These are phyloP conservation scores for Arachis stenosperma DNA, from an alignment of 306 rosid genomes.

Conservation along the genomic window DNA sequence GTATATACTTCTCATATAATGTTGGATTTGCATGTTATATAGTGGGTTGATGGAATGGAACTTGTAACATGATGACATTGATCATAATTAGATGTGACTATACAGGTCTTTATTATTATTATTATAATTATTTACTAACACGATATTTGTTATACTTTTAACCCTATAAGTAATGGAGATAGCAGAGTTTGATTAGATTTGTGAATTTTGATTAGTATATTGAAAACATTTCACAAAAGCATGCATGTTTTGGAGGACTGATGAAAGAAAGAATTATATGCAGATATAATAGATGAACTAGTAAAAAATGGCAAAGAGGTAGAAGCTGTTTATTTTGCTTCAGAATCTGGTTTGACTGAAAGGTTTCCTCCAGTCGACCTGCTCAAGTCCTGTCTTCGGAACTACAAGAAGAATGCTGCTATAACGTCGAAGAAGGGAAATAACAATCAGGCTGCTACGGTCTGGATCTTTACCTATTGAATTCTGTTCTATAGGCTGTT, in stretches of 20 bases:
- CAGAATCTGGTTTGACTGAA: constrained; percentile 76
- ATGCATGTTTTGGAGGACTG: constrained; percentile 10
- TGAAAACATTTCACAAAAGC: constrained; percentile 1
- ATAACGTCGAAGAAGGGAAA: constrained; percentile 54
- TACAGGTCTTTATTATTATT: constrained; percentile 22
- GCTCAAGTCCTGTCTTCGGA: constrained; percentile 63
- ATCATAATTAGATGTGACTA: neutral
- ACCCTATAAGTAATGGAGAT: constrained; percentile 1
- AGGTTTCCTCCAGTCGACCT: constrained; percentile 63
- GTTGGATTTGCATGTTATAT: neutral
- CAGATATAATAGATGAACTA: constrained; percentile 80
- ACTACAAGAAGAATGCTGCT: constrained; percentile 58
- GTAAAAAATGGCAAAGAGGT: constrained; percentile 74
- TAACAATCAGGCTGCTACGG: constrained; percentile 59
- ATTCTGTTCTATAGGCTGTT: constrained; percentile 6
- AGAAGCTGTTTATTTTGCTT: constrained; percentile 88
- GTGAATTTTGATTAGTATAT: neutral
- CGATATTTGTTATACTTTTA: neutral
- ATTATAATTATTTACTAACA: neutral
- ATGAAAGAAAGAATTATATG: constrained; percentile 28
- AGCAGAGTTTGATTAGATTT: constrained; percentile 18
- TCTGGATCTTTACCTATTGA: constrained; percentile 42
- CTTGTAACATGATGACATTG: constrained; percentile 7
- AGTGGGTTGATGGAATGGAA: neutral
- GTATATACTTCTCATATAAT: neutral